Conservation (phyloP, 225 moss, liverwort and hornwort genomes). For the Antitrichia curtipendula region DNA sequence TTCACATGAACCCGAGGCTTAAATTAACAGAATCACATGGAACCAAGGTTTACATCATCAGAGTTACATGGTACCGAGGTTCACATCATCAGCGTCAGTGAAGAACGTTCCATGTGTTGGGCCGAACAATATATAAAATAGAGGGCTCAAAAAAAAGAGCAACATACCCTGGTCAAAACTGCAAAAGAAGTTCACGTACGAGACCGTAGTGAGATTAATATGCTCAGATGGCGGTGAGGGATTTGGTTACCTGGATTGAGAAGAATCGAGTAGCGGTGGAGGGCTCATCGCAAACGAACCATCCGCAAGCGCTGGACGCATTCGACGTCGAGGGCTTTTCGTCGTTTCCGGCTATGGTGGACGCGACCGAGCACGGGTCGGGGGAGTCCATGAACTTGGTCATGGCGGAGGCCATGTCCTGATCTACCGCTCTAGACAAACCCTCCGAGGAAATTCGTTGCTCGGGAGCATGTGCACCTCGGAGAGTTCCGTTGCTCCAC, state of each 20-base stretch:
- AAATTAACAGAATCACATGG: background rate
- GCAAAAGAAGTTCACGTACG: background rate
- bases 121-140: background rate
- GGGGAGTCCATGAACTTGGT: slow-evolving; percentile 39
- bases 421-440: slow-evolving; percentile 5
- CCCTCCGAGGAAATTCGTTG: background rate
- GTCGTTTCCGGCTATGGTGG: slow-evolving; percentile 24
- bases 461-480: background rate
- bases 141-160: background rate
- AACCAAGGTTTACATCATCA: background rate
- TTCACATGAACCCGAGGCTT: background rate
- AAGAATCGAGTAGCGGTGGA: slow-evolving; percentile 58
- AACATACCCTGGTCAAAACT: background rate
- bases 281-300: slow-evolving; percentile 81
- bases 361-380: slow-evolving; percentile 28
- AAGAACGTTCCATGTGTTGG: too few relatives aligned
- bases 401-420: slow-evolving; percentile 18
- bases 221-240: background rate
- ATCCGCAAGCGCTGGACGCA: slow-evolving; percentile 61
- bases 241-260: slow-evolving; percentile 56
- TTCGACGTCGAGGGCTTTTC: slow-evolving; percentile 12
- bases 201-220: too few relatives aligned
- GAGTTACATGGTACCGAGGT: background rate
- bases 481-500: background rate
- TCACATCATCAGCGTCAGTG: background rate